Evolutionary conservation across 2,329 filamentous ascomycete genomes (phyloP).

Genomic region (Fusarium duplospermum): DNA sequence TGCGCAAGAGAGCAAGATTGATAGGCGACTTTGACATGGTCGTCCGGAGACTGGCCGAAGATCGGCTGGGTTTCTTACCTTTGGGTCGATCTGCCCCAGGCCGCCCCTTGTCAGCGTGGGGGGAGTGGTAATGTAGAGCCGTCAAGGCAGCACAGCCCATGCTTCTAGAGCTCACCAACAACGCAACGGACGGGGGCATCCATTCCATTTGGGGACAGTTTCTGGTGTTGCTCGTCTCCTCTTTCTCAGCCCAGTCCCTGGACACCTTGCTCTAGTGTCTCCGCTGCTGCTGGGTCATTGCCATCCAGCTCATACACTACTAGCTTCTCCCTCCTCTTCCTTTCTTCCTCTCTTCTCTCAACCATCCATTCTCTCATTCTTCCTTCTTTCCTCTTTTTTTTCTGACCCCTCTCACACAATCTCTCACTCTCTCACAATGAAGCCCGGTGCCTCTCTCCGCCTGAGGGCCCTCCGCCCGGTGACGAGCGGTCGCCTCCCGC

Average conservation of each 20-base stretch:
- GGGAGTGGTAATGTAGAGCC: neutral
- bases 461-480: slow-evolving; percentile 32
- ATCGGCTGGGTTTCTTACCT: slow-evolving; percentile 10
- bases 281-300: slow-evolving; percentile 4
- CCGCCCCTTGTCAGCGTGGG: slow-evolving; percentile 21
- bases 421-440: slow-evolving; percentile 28
- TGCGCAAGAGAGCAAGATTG: neutral
- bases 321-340: neutral
- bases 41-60: slow-evolving; percentile 33
- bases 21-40: neutral
- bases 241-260: neutral
- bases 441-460: slow-evolving; percentile 30
- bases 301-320: slow-evolving; percentile 1
- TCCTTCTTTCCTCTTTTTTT: neutral
- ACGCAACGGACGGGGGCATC: neutral
- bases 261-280: slow-evolving; percentile 34
- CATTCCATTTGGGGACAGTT: slow-evolving; percentile 14
- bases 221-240: slow-evolving; percentile 23
- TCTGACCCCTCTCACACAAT: neutral
- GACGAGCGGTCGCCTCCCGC: slow-evolving; percentile 10
- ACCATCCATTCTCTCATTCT: slow-evolving; percentile 10
- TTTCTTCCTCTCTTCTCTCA: slow-evolving; percentile 14
- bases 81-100: neutral
- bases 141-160: slow-evolving; percentile 10
- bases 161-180: slow-evolving; percentile 27